Conservation (phyloP, 2,329 filamentous ascomycete genomes). For the Colletotrichum eleusines region DNA sequence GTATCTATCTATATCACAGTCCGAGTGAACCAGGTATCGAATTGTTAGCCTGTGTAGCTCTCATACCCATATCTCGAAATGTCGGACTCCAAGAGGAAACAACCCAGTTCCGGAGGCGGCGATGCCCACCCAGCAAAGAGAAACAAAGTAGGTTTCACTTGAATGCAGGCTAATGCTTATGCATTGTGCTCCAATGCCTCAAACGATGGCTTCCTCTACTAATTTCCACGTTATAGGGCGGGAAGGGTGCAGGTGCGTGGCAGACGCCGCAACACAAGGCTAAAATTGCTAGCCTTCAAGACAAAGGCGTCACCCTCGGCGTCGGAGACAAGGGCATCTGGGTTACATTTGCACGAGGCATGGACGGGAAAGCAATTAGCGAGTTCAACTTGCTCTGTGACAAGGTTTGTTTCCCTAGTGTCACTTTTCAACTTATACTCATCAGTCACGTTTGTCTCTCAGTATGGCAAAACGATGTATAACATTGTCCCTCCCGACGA, state of each 20-base stretch:
- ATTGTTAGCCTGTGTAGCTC: too few relatives aligned
- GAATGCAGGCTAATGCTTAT: not conserved
- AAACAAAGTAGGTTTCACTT: conserved; percentile 53
- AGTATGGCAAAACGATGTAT: conserved; percentile 77
- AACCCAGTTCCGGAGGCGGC: conserved; percentile 45
- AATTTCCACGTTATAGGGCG: conserved; percentile 9
- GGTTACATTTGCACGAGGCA: conserved; percentile 80
- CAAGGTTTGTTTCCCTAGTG: conserved; percentile 62
- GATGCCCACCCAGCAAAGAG: conserved; percentile 50
- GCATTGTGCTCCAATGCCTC: not conserved
- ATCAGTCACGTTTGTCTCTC: conserved; percentile 5
- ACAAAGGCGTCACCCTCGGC: conserved; percentile 64
- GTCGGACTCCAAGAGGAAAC: conserved; percentile 53
- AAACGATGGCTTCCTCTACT: not conserved
- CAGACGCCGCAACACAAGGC: conserved; percentile 69
- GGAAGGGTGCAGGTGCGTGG: conserved; percentile 66
- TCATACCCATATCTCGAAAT: conserved; percentile 43
- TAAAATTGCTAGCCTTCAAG: conserved; percentile 58
- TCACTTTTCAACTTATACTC: not conserved
- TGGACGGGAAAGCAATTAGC: conserved; percentile 75
- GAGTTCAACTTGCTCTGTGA: conserved; percentile 77
- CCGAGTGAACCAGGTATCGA: not conserved
- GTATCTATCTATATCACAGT: not conserved
- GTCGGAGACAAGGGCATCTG: conserved; percentile 81
- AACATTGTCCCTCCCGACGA: conserved; percentile 57